These are phyloP conservation scores for Zasmidium citrigriseum DNA, from an alignment of 2,329 filamentous ascomycete genomes.

Conservation along the genomic window DNA sequence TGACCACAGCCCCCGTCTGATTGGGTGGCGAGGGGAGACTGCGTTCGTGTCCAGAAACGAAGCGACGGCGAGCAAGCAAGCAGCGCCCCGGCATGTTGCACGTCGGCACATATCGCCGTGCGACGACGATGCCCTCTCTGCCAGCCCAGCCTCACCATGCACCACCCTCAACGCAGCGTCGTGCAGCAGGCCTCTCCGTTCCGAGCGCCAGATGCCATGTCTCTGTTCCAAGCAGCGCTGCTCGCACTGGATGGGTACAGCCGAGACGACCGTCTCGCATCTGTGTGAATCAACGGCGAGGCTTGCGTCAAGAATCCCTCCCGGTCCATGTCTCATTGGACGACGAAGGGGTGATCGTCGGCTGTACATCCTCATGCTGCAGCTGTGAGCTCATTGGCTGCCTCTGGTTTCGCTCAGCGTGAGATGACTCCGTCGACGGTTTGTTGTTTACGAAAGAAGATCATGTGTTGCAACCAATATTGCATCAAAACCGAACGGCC, in stretches of 20 bases:
- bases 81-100: slow-evolving; percentile 4
- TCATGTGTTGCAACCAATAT: slow-evolving; percentile 16
- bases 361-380: slow-evolving; percentile 8
- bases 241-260: not conserved
- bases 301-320: slow-evolving; percentile 10
- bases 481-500: slow-evolving; percentile 14
- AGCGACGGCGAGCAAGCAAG: not conserved
- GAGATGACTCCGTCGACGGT: not conserved
- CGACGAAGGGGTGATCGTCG: slow-evolving; percentile 12
- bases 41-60: slow-evolving; percentile 1
- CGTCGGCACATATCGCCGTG: slow-evolving; percentile 6
- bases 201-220: not conserved
- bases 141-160: slow-evolving; percentile 7
- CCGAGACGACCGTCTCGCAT: slow-evolving; percentile 2
- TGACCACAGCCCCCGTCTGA: not conserved
- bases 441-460: slow-evolving; percentile 6
- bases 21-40: not conserved
- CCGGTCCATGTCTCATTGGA: not conserved
- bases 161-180: not conserved
- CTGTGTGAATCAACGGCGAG: slow-evolving; percentile 7
- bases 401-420: slow-evolving; percentile 3
- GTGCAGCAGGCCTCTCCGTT: not conserved
- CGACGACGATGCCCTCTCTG: slow-evolving; percentile 5
- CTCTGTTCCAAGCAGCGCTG: not conserved
- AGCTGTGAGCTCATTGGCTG: slow-evolving; percentile 8